Base-by-base conservation (phyloP, 2,329 filamentous ascomycete species). In the Fusarium virguliforme region DNA sequence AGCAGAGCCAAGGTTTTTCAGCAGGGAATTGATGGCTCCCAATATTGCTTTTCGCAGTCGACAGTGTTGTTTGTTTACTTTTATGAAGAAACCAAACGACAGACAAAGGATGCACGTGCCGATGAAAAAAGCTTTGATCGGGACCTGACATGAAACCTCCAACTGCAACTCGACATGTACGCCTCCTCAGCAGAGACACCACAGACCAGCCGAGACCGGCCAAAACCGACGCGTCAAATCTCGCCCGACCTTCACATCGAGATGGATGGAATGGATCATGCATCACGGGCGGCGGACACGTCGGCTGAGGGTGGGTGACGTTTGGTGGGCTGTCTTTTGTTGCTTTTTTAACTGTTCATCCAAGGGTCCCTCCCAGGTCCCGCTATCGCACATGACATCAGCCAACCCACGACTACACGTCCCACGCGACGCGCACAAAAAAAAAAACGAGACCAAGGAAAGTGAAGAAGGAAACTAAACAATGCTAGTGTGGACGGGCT, bases 371-470 rank as follows among this genome's bases (percentile, higher is more conserved):
- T 37, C 50, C 56, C 34, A 58, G 37, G 57, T 60, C 51, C 64
- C n/a, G 50, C 24, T 48, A 38, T 61, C 40, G 34, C 60, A 73
- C 70, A 73, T 73, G 71, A 73, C 68, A 73, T 73, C 65, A 73
- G 54, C 38, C 51, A 34, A 62, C 53, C 22, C 15, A 37, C 43
- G 8, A 26, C 41, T 59, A 63, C 41, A 60, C 59, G 18, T 43
- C 30, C 60, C 67, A 70, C 62, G 62, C 67, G 66, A 70, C 48
- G 59, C 57, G 59, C 18, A 41, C 35, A 18, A 48, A 48, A 48
- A 48, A 48, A 48, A 30, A 28, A 24, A 48, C 43, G 24, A 10
- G 26, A 15, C 43, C 43, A n/a, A 48, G 43, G 43, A 28, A 18
- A 18, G 28, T 5, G 8, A 8, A 8, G 28, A 30, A 40, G 18